Evolutionary conservation across 768 basidiomycete species (phyloP).

Genomic region (Leccinellum rugosiceps): DNA sequence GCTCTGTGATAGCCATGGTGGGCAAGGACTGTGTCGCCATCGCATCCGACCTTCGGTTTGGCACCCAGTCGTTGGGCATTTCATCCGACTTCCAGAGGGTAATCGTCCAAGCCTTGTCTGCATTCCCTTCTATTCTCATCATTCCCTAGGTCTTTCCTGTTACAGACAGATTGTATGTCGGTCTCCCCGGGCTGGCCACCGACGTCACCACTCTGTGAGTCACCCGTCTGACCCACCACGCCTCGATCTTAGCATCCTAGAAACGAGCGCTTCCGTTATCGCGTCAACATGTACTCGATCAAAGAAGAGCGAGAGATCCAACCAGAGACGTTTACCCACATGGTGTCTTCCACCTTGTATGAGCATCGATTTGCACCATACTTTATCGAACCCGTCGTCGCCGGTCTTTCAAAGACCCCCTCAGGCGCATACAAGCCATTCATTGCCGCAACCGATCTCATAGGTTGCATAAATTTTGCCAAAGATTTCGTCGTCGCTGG

Average conservation of each 20-base stretch:
- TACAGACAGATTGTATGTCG: slow-evolving; percentile 88
- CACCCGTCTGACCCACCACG: not conserved
- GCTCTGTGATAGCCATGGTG: slow-evolving; percentile 98
- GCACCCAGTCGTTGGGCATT: slow-evolving; percentile 81
- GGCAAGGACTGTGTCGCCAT: slow-evolving; percentile 99
- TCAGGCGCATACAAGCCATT: slow-evolving; percentile 80
- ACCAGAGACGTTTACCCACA: slow-evolving; percentile 93
- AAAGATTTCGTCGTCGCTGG: slow-evolving; percentile 98
- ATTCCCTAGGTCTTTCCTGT: slow-evolving; percentile 80
- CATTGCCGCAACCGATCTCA: slow-evolving; percentile 92
- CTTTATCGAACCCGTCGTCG: slow-evolving; percentile 95
- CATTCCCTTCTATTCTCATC: slow-evolving; percentile 4
- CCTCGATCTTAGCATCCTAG: slow-evolving; percentile 37
- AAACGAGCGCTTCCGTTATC: slow-evolving; percentile 85
- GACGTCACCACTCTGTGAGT: slow-evolving; percentile 89
- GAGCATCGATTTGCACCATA: slow-evolving; percentile 95
- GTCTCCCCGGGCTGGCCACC: slow-evolving; percentile 88
- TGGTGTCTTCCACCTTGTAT: slow-evolving; percentile 93
- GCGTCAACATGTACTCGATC: slow-evolving; percentile 99
- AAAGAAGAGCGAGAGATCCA: slow-evolving; percentile 98
- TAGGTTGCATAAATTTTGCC: slow-evolving; percentile 89
- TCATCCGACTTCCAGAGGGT: slow-evolving; percentile 96
- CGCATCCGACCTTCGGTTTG: slow-evolving; percentile 90
- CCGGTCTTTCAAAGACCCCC: slow-evolving; percentile 76
- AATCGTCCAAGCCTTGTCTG: slow-evolving; percentile 11